Conservation (phyloP, 805 yeast genomes). For the Suhomyces emberorum region DNA sequence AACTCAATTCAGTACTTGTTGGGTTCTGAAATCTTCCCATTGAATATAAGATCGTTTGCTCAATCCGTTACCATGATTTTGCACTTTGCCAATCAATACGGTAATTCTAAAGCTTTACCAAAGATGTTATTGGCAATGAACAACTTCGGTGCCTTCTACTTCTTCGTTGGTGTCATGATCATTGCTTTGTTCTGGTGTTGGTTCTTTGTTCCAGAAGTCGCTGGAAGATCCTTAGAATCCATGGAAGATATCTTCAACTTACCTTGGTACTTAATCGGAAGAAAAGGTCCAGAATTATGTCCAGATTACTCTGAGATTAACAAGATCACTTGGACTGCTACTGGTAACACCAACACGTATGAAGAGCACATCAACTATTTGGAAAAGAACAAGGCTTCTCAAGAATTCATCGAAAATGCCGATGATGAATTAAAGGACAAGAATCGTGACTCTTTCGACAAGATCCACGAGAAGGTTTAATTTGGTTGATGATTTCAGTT, state of each 20-base stretch:
- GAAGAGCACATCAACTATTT: constrained; percentile 9
- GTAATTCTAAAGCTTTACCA: constrained; percentile 25
- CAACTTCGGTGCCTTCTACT: constrained; percentile 22
- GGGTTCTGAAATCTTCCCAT: constrained; percentile 24
- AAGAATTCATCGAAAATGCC: constrained; percentile 9
- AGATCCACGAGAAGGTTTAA: neutral
- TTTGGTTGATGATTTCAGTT: neutral
- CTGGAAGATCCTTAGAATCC: constrained; percentile 24
- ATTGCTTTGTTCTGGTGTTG: constrained; percentile 21
- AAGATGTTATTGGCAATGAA: constrained; percentile 21
- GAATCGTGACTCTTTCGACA: neutral
- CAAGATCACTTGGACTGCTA: constrained; percentile 13
- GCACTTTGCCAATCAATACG: constrained; percentile 26
- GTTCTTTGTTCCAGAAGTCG: constrained; percentile 24
- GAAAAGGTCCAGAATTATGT: constrained; percentile 22
- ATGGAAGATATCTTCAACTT: constrained; percentile 26
- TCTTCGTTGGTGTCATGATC: constrained; percentile 17
- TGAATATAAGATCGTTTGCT: constrained; percentile 22
- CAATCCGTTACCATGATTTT: constrained; percentile 23
- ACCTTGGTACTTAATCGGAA: constrained; percentile 26
- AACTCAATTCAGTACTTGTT: constrained; percentile 22
- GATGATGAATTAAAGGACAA: constrained; percentile 3
- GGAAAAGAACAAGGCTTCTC: constrained; percentile 6
- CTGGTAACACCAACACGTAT: constrained; percentile 6
- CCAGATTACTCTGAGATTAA: constrained; percentile 25